These are phyloP conservation scores for Penicillium sp. DNA, from an alignment of 2,329 filamentous ascomycete genomes.

Conservation along the genomic window DNA sequence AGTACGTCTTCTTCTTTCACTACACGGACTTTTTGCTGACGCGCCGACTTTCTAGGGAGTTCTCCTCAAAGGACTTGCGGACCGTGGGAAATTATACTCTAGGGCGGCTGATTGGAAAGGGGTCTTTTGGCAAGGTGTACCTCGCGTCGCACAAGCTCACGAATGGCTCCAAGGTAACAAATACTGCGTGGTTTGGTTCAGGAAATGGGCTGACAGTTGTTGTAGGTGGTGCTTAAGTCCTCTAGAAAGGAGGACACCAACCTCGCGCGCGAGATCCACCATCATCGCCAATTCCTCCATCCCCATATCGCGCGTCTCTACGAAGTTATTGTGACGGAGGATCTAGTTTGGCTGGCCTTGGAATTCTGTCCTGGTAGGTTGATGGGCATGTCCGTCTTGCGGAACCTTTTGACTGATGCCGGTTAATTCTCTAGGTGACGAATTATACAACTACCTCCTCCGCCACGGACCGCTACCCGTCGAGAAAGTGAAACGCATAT, in stretches of 20 bases:
- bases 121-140: conserved; percentile 98
- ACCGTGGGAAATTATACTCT: conserved; percentile 93
- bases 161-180: conserved; percentile 83
- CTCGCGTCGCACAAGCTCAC: conserved; percentile 93
- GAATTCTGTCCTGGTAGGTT: conserved; percentile 84
- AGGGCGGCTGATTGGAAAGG: conserved; percentile 89
- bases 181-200: background rate
- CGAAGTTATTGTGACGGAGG: conserved; percentile 96
- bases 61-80: conserved; percentile 82
- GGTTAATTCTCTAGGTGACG: conserved; percentile 61
- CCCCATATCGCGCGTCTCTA: conserved; percentile 95
- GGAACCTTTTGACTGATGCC: conserved; percentile 1
- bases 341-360: conserved; percentile 88
- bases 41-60: conserved; percentile 62
- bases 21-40: conserved; percentile 8
- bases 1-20: conserved; percentile 55
- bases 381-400: background rate
- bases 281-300: conserved; percentile 95
- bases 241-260: conserved; percentile 95
- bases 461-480: conserved; percentile 77
- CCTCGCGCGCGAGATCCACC: conserved; percentile 93
- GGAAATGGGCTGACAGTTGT: conserved; percentile 1
- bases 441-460: conserved; percentile 93
- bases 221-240: conserved; percentile 92
- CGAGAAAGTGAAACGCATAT: conserved; percentile 88